phyloP scores from a whole-genome alignment of 768 basidiomycete genomes.

The Auricularia cornea region DNA sequence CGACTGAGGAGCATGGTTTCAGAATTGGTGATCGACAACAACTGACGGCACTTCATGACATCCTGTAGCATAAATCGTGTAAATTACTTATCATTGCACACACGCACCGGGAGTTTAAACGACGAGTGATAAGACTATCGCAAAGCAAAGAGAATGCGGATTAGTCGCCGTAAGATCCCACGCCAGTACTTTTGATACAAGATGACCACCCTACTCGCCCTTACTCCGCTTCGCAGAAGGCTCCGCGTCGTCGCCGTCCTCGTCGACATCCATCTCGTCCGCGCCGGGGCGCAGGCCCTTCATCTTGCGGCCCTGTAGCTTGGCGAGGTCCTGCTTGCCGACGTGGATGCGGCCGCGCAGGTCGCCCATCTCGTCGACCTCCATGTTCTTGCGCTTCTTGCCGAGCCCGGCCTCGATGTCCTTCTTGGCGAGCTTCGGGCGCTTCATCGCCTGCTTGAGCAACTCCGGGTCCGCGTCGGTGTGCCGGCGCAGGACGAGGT shows the following conservation, averaged over 20 bases:
- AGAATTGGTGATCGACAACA: too few relatives aligned
- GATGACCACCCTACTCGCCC: neutral
- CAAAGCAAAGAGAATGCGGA: too few relatives aligned
- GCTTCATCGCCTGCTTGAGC: conserved; percentile 70
- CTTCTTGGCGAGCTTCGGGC: conserved; percentile 81
- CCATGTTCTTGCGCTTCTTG: conserved; percentile 91
- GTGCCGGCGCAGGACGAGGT: conserved; percentile 69
- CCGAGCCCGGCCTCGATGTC: conserved; percentile 81
- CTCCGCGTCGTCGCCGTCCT: neutral
- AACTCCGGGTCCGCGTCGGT: conserved; percentile 69
- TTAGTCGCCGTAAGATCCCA: too few relatives aligned
- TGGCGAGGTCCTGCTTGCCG: conserved; percentile 77
- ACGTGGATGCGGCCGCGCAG: conserved; percentile 85
- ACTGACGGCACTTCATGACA: too few relatives aligned
- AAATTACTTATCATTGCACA: too few relatives aligned
- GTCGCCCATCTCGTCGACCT: conserved; percentile 98
- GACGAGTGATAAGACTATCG: too few relatives aligned
- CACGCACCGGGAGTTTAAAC: too few relatives aligned
- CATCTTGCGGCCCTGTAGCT: conserved; percentile 91
- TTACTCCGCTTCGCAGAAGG: neutral
- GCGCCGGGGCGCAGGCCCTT: conserved; percentile 65
- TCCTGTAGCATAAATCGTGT: too few relatives aligned
- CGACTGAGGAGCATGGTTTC: too few relatives aligned
- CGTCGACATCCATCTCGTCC: conserved; percentile 15
- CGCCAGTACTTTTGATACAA: too few relatives aligned